A percentile compares a stretch with the other conserved stretches of the same genome.
Evolutionary conservation across 169 alveolate species (phyloP).

Genomic region (Plasmodium cynomolgi): DNA sequence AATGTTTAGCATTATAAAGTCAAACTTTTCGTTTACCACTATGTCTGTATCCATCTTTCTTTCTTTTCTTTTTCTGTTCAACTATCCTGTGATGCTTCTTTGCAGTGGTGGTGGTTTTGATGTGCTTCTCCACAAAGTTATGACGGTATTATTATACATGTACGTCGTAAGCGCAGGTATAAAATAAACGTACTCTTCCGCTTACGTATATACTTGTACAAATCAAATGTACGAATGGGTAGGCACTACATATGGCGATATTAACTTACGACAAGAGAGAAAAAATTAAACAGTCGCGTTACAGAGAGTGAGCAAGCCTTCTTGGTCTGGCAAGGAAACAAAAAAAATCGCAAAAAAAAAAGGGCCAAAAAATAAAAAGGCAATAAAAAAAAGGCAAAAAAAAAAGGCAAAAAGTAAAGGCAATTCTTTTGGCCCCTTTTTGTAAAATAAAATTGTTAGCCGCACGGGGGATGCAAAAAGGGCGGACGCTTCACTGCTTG

Average conservation of each 20-base stretch:
- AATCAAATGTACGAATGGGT: not conserved
- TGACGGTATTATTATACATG: not conserved
- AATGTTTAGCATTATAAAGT: slow-evolving; percentile 91
- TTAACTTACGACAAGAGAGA: not conserved
- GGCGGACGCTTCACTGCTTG: not conserved
- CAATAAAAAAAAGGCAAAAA: not conserved
- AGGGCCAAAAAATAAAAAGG: not conserved
- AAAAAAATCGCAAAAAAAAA: not conserved
- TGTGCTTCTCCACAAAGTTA: not conserved
- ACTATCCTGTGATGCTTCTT: not conserved
- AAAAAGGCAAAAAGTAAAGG: not conserved
- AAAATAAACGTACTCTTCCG: not conserved
- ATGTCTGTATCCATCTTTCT: slow-evolving; percentile 70
- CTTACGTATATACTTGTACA: not conserved
- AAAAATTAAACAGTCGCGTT: not conserved
- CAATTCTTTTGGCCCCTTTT: not conserved
- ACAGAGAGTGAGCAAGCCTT: not conserved
- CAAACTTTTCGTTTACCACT: slow-evolving; percentile 81
- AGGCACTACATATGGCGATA: not conserved
- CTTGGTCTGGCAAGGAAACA: not conserved
- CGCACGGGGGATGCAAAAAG: not conserved
- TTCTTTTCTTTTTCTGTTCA: not conserved
- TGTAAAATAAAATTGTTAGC: not conserved
- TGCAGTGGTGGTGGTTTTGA: not conserved
- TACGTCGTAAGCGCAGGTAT: not conserved